Evolutionary conservation across 169 alveolate genomes (phyloP), one percentile per base, ranked within the genome.

Genomic region (Babesia gibsoni): DNA sequence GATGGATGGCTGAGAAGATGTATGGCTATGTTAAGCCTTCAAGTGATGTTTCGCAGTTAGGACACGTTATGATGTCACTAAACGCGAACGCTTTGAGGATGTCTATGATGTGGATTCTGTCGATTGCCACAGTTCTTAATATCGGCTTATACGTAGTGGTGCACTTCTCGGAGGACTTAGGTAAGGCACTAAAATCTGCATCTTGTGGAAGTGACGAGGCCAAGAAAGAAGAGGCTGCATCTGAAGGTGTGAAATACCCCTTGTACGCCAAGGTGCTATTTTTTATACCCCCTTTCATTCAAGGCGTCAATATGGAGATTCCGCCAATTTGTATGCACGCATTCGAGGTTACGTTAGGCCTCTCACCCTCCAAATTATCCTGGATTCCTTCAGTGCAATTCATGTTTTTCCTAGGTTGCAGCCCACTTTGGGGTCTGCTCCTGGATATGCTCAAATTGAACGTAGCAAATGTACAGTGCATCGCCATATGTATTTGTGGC

Each of bases 351-450:
- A 92, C 93, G 54, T 84, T 93, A 37, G 77, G 83, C 39, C 87
- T 93, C 53, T 85, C 89, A 6, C 96, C 97, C 1, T 72, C 90
- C 22, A 73, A 84, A 25, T 85, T 91, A 22, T 90, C 96, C 7
- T 72, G 77, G 58, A 83, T 93, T 56, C 86, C 94, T 6, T 74
- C 91, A 53, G 94, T 86, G n/a, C 96, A 93, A 68, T 84, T 90
- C 14, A 72, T 93, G 48, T 82, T 92, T 67, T 82, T 92, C 66
- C 91, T 94, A n/a, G 59, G 84, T 14, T 89, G 88, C 67, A 82
- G 95, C 54, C 96, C 97, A 9, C 69, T 93, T 32, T 93, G 97
- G 97, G 97, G 97, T 12, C 88, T 72, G 42, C 78, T 92, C 50
- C 89, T 94, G 18, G 97, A 93, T 66, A n/a, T n/a, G n/a, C n/a